Percentiles rank a stretch among this genome's conserved stretches.
phyloP scores from a whole-genome alignment of 306 rosid genomes.

The Medicago arabica region DNA sequence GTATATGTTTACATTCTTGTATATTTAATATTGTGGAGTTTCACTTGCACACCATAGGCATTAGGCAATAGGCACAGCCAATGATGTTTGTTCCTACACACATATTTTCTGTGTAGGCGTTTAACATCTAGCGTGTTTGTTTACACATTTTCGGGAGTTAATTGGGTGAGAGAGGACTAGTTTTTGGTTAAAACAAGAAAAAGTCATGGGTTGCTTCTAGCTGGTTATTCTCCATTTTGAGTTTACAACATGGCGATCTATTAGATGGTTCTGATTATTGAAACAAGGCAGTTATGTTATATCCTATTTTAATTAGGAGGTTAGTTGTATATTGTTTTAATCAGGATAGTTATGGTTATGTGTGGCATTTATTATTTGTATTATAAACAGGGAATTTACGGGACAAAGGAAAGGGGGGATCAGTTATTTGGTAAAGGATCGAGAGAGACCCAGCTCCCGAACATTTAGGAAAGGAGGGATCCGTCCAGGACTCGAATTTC shows the following conservation, averaged over 20 bases:
- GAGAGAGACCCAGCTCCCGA: no score
- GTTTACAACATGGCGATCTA: background rate
- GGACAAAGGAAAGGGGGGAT: no score
- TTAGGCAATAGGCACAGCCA: background rate
- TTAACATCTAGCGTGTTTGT: conserved; percentile 11
- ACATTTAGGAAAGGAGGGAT: no score
- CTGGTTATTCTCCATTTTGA: background rate
- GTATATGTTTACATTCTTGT: conserved; percentile 6
- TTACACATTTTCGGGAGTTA: background rate
- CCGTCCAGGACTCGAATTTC: no score
- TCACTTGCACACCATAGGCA: conserved; percentile 11
- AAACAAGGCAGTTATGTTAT: no score
- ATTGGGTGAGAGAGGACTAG: background rate
- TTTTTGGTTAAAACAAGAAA: background rate
- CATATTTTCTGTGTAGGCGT: conserved; percentile 8
- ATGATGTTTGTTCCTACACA: background rate
- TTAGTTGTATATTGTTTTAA: no score
- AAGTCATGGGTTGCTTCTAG: background rate
- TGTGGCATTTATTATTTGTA: no score
- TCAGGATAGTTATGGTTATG: no score
- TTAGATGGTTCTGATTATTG: no score
- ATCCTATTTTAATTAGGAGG: no score
- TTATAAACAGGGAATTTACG: no score
- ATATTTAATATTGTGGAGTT: conserved; percentile 7
- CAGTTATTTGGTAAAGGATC: no score